Conservation (phyloP, 2,329 filamentous ascomycete species). For the Ophiostoma ulmi region DNA sequence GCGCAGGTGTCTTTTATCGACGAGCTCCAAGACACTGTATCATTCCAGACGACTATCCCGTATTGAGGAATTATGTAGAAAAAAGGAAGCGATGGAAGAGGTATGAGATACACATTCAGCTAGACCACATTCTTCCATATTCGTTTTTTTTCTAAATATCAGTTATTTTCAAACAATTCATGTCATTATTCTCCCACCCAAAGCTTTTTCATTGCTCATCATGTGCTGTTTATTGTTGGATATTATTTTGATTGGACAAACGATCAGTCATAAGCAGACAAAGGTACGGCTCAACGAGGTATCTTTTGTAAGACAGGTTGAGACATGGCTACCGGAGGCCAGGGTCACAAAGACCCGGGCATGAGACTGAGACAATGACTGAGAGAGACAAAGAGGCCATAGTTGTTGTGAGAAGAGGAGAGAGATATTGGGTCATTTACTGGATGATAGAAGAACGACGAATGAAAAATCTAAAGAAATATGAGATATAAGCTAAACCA, state of each 20-base stretch:
- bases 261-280: not conserved
- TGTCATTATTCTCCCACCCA: not conserved
- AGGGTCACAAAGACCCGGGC: constrained; percentile 7
- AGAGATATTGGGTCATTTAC: not conserved
- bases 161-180: not conserved
- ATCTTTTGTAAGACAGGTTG: constrained; percentile 3
- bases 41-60: not conserved
- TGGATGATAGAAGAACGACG: not conserved
- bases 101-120: not conserved
- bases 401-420: not conserved
- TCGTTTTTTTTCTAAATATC: not conserved
- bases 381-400: not conserved
- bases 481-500: not conserved
- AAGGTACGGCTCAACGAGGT: not conserved
- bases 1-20: not conserved
- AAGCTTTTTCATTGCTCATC: not conserved
- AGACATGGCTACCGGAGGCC: constrained; percentile 2
- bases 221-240: not conserved
- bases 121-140: not conserved
- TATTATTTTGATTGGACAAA: not conserved
- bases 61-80: not conserved
- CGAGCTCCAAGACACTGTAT: not conserved
- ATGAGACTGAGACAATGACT: constrained; percentile 3
- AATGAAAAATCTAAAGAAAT: not conserved
- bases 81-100: not conserved